Evolutionary conservation across 768 basidiomycete species (phyloP), one percentile per base, ranked within the genome.

Genomic region (Lactifluus piperatus): DNA sequence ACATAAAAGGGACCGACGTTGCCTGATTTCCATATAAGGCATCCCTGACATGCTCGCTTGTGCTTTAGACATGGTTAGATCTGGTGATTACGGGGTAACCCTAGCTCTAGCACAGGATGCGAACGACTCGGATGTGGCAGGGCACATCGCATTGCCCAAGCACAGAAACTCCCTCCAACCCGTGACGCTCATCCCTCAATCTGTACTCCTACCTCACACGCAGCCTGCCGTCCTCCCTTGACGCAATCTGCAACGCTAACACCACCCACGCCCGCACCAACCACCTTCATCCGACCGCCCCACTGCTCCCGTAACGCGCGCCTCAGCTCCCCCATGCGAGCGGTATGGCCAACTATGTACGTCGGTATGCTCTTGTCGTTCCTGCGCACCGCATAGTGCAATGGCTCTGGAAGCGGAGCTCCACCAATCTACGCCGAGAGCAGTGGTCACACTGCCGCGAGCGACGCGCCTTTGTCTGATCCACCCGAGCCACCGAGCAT

Each of bases 191-290:
- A 20, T 24, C 36, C 18, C 5, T 60, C 32, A 16, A 60, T 46
- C 29, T 47, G 54, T 3, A 44, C 13, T 3, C 41, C 58, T 14
- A 65, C 34, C 24, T 59, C 67, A 48, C 50, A 20, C 5, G 71
- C 71, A 0, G 59, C 85, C 22, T 70, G 74, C 68, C 84, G 81
- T 16, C 87, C 93, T 4, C 82, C 82, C 65, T 84, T 81, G 11
- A 94, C 78, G 69, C 92, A 94, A 67, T 95, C 93, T 8, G 84
- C 85, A 1, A 94, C 80, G 64, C 93, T 93, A 3, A 93, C 88
- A 2, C 93, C 93, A 0, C 83, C 83, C 32, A 92, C 86, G 1
- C 91, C 89, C 11, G 90, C 88, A n/a, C 94, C 94, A 6, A 88
- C 72, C 3, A 93, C 76, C 55, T 83, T 81, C 68, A 93, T 63